Conservation (phyloP, 176 grass and related monocot genomes). For the Phoenix roebelenii region DNA sequence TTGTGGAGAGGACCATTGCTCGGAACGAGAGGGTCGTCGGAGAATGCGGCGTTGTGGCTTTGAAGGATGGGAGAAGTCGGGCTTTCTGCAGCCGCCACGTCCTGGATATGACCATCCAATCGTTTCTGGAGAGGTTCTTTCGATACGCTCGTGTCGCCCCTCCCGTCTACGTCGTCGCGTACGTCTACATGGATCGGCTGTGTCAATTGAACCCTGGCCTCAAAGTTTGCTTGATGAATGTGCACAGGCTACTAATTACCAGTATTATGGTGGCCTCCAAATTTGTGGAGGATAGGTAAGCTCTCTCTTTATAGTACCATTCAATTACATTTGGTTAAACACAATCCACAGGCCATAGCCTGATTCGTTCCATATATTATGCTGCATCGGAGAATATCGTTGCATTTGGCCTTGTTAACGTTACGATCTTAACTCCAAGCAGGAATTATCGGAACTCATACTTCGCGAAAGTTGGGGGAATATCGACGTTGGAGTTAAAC, state of each 20-base stretch:
- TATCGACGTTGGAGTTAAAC: conserved; percentile 45
- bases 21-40: conserved; percentile 44
- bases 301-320: not conserved
- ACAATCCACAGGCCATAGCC: no score
- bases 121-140: conserved; percentile 60
- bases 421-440: not conserved
- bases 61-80: not conserved
- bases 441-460: conserved; percentile 74
- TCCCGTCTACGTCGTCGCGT: conserved; percentile 79
- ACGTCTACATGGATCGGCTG: conserved; percentile 85
- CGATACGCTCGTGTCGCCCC: conserved; percentile 57
- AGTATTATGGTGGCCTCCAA: conserved; percentile 83
- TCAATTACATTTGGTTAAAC: no score
- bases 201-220: conserved; percentile 36
- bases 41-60: not conserved
- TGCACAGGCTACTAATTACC: conserved; percentile 61
- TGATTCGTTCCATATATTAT: no score
- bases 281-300: conserved; percentile 73
- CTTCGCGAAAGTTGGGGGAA: conserved; percentile 71
- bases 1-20: conserved; percentile 62
- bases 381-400: no score
- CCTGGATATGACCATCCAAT: conserved; percentile 56
- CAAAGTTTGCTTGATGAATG: conserved; percentile 44
- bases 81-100: conserved; percentile 52
- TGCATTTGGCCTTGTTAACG: no score